Conservation (phyloP, 768 basidiomycete species). For the Boletus subcaerulescens region DNA sequence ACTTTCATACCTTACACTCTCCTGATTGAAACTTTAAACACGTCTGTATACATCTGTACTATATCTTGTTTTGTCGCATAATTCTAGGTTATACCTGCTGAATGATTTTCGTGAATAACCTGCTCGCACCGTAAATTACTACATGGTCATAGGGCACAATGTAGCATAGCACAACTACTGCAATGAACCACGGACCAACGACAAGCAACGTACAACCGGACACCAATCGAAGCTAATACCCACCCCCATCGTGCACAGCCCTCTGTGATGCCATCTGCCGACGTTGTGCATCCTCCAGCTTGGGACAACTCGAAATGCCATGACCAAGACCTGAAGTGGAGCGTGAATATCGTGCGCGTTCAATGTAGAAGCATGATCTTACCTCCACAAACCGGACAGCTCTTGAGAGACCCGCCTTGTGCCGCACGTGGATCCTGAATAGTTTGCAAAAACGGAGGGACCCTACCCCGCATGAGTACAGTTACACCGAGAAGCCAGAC, state of each 20-base stretch:
- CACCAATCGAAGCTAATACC: constrained; percentile 16
- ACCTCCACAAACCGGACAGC: constrained; percentile 97
- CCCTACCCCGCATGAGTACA: constrained; percentile 43
- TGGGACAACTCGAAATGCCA: constrained; percentile 91
- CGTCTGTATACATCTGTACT: too few species aligned
- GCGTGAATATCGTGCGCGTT: neutral
- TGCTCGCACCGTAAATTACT: too few species aligned
- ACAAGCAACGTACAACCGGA: too few species aligned
- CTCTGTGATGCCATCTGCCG: constrained; percentile 89
- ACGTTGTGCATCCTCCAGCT: constrained; percentile 89
- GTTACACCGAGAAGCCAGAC: neutral
- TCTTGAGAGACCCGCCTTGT: constrained; percentile 74
- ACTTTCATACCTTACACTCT: too few species aligned
- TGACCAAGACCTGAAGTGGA: constrained; percentile 76
- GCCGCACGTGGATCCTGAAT: constrained; percentile 88
- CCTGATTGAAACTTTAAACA: too few species aligned
- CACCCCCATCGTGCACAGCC: constrained; percentile 58
- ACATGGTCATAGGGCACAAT: neutral
- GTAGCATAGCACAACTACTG: constrained; percentile 8
- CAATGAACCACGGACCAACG: neutral
- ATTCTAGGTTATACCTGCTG: too few species aligned
- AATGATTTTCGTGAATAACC: too few species aligned
- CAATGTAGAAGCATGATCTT: constrained; percentile 10
- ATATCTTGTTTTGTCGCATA: too few species aligned
- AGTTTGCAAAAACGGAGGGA: constrained; percentile 86